Base-by-base conservation (phyloP, 176 grass and related monocot genomes). In the Aechmea fasciata region DNA sequence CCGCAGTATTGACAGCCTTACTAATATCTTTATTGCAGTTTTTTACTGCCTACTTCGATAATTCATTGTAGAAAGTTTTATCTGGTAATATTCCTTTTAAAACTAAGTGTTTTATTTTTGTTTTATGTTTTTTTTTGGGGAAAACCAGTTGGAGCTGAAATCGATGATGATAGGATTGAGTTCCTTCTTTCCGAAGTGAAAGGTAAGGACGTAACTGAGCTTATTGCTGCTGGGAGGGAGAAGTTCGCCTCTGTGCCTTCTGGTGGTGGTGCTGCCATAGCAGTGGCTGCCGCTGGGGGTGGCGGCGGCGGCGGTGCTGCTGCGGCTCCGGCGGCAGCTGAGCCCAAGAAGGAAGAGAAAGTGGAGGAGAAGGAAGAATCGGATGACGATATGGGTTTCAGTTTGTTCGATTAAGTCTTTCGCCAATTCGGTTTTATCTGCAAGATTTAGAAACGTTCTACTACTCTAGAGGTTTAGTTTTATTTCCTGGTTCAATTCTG, bases 221-320 rank as follows among this genome's bases (percentile, higher is more conserved):
- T 77, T 11, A 61, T 77, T 69, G 65, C 74, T 49, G 52, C 65
- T 7, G 33, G 52, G 20, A 47, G 74, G 52, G 74, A 77, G 64
- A 77, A 77, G 74, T 77, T 77, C 33, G 74, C 74, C 59, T 77
- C 74, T 0, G 74, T 69, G 65, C 74, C 74, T 48, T 77, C 50
- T 69, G 65, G 74, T 2, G 74, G 74, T 4, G 74, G 50, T 11
- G 33, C 54, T 41, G 64, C 51, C 59, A 52, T 68, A 57, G 65
- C 64, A 24, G 74, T 65, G n/a, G 52, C 52, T 26, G 50, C 74
- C 24, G 51, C 74, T 12, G 41, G 12, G 14, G 33, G 29, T 8
- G 33, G 33, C 33, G 33, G 33, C 33, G 33, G 33, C 33, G 29
- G 29, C 11, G 74, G 65, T 9, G 64, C 17, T 61, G 71, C 57